phyloP scores from a whole-genome alignment of 2,329 filamentous ascomycete species.

The Colletotrichum scovillei region DNA sequence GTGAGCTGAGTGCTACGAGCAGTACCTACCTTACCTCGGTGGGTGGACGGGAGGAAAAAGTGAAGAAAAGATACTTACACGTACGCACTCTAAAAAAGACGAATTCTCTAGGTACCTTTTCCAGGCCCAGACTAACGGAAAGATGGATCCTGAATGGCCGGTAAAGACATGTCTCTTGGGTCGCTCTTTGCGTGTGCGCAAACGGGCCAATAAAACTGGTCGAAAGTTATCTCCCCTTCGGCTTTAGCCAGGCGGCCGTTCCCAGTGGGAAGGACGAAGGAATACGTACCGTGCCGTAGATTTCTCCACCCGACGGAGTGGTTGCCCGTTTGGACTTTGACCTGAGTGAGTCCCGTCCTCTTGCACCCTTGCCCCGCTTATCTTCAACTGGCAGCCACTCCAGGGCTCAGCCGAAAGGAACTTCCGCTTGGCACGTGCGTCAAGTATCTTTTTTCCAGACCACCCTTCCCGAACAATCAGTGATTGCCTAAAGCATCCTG shows the following conservation, averaged over 20 bases:
- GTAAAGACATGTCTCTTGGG: not conserved
- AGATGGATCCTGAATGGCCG: not conserved
- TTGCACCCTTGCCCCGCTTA: not conserved
- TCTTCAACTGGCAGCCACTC: not conserved
- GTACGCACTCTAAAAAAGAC: not conserved
- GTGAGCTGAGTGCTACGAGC: constrained; percentile 3
- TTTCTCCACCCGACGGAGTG: constrained; percentile 9
- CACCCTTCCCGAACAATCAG: not conserved
- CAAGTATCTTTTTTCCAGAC: not conserved
- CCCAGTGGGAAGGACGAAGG: not conserved
- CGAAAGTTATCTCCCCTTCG: constrained; percentile 9
- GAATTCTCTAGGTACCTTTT: not conserved
- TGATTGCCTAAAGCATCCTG: constrained; percentile 26
- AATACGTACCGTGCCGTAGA: not conserved
- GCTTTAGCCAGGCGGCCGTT: constrained; percentile 13
- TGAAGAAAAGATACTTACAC: not conserved
- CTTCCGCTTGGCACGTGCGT: not conserved
- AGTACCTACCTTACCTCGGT: not conserved
- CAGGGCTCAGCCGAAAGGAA: not conserved
- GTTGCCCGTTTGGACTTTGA: constrained; percentile 26
- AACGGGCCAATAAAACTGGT: constrained; percentile 19
- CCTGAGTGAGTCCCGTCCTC: not conserved
- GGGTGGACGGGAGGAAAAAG: not conserved
- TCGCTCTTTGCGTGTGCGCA: constrained; percentile 22
- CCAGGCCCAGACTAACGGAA: not conserved